A percentile compares a stretch with the other conserved stretches of the same genome.
phyloP scores from a whole-genome alignment of 805 yeast species.

The Wickerhamiella sorbophila region DNA sequence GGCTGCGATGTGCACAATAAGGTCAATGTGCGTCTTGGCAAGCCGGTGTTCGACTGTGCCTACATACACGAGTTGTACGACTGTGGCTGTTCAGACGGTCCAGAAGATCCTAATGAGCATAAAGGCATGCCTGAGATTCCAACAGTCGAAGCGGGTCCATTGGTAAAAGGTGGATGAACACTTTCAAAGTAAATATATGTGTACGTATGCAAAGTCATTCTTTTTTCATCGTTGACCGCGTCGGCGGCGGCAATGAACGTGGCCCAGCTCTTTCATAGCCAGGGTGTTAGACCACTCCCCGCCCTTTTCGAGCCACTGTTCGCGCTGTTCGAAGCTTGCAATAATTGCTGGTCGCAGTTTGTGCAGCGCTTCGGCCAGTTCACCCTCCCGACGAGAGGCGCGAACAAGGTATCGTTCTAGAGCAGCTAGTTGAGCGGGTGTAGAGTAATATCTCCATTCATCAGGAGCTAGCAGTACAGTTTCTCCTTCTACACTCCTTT shows the following conservation, averaged over 20 bases:
- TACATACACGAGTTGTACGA: slow-evolving; percentile 80
- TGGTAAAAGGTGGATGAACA: neutral
- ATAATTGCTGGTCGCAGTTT: slow-evolving; percentile 1
- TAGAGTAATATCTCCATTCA: slow-evolving; percentile 18
- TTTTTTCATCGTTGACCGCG: neutral
- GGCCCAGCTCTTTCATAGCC: slow-evolving; percentile 5
- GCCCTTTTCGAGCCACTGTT: slow-evolving; percentile 1
- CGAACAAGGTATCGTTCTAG: slow-evolving; percentile 5
- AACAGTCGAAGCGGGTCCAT: neutral
- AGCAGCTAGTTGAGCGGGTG: slow-evolving; percentile 10
- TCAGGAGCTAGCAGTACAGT: slow-evolving; percentile 6
- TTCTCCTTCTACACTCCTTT: slow-evolving; percentile 8
- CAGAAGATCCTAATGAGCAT: neutral
- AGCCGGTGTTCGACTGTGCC: slow-evolving; percentile 70
- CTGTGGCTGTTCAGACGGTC: slow-evolving; percentile 78
- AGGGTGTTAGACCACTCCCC: slow-evolving; percentile 6
- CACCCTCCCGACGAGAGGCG: slow-evolving; percentile 14
- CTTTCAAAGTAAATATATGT: too few species aligned
- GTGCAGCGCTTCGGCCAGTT: slow-evolving; percentile 5
- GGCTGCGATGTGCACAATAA: slow-evolving; percentile 87
- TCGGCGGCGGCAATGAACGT: slow-evolving; percentile 5
- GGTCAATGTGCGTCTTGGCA: slow-evolving; percentile 59
- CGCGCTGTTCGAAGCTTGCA: slow-evolving; percentile 5
- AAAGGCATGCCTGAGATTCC: neutral
- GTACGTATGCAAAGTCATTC: too few species aligned